phyloP scores from a whole-genome alignment of 2,329 filamentous ascomycete genomes.

The Calonectria hawksworthii region DNA sequence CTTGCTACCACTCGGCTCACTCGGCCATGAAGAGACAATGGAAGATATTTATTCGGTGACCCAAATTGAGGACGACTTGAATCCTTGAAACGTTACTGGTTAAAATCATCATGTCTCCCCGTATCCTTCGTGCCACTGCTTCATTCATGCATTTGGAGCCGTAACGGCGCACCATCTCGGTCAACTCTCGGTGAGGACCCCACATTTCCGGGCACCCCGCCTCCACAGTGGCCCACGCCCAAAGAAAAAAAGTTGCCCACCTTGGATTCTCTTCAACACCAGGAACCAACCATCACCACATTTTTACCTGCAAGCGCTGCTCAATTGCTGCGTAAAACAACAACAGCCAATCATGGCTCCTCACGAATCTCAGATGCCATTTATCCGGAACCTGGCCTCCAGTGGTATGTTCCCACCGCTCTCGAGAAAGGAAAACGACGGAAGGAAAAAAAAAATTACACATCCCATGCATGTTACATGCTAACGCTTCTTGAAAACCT shows the following conservation, averaged over 20 bases:
- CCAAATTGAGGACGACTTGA: not conserved
- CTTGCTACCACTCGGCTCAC: not conserved
- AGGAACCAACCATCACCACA: constrained; percentile 17
- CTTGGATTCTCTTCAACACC: constrained; percentile 37
- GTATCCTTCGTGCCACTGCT: not conserved
- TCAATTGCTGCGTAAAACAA: constrained; percentile 29
- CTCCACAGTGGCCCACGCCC: not conserved
- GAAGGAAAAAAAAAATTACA: not conserved
- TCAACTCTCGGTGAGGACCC: constrained; percentile 33
- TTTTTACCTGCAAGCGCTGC: constrained; percentile 29
- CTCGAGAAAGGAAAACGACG: not conserved
- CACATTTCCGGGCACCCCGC: constrained; percentile 34
- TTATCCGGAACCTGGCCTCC: constrained; percentile 86
- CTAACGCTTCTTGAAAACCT: constrained; percentile 14
- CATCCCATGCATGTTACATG: not conserved
- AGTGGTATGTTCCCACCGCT: constrained; percentile 74
- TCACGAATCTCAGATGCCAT: constrained; percentile 71
- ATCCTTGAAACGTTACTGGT: not conserved
- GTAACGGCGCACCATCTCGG: not conserved
- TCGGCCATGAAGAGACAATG: not conserved
- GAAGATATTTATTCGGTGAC: not conserved
- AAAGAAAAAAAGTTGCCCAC: constrained; percentile 42
- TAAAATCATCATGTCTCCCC: not conserved
- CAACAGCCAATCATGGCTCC: constrained; percentile 37
- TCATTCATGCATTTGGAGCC: not conserved